Conservation (phyloP, 2,329 filamentous ascomycete genomes). For the Teratosphaeria nubilosa region DNA sequence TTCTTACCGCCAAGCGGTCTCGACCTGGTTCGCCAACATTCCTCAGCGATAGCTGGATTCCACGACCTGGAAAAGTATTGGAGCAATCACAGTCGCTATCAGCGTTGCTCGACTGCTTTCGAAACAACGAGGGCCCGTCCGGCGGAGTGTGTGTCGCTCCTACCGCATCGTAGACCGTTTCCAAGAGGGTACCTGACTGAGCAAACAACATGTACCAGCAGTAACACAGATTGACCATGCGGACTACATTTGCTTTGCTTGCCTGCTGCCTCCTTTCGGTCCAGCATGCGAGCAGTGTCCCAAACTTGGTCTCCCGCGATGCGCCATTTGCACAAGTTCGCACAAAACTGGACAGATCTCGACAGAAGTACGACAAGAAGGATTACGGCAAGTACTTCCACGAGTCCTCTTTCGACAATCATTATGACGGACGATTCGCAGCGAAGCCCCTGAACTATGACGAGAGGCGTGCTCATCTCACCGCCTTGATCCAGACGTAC, state of each 20-base stretch:
- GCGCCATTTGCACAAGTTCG: conserved; percentile 36
- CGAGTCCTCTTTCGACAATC: conserved; percentile 42
- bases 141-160: background rate
- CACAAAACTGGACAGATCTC: conserved; percentile 29
- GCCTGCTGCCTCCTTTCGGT: background rate
- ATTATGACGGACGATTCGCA: conserved; percentile 50
- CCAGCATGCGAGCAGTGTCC: background rate
- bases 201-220: background rate
- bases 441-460: conserved; percentile 31
- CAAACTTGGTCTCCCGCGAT: conserved; percentile 15
- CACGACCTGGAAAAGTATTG: background rate
- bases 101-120: background rate
- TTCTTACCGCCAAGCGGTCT: background rate
- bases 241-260: background rate
- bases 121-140: background rate
- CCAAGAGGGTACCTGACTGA: background rate
- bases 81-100: background rate
- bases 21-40: background rate
- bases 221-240: background rate
- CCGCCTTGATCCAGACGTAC: conserved; percentile 45
- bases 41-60: background rate
- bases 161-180: background rate
- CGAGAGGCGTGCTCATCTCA: conserved; percentile 40
- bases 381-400: conserved; percentile 43
- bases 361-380: conserved; percentile 22